phyloP scores from a whole-genome alignment of 768 basidiomycete genomes.

The Galerina sulciceps region DNA sequence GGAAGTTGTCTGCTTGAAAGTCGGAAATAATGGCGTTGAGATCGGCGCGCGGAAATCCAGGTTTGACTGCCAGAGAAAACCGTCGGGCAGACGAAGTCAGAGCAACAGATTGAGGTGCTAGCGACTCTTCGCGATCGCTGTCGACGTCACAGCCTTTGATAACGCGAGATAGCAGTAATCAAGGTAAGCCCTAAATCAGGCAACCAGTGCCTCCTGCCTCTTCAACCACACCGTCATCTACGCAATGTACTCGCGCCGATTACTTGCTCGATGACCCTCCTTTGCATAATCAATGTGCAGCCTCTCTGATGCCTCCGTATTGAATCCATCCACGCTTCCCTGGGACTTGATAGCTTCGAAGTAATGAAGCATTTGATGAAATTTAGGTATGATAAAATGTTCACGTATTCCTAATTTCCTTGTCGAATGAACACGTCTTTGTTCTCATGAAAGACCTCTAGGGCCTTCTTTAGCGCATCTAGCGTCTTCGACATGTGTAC shows the following conservation, averaged over 20 bases:
- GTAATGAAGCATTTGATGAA: constrained; percentile 39
- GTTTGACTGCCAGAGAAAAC: too few relatives aligned
- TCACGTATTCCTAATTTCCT: constrained; percentile 16
- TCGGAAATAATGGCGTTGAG: too few relatives aligned
- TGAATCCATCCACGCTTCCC: constrained; percentile 35
- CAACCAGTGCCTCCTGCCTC: constrained; percentile 38
- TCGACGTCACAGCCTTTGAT: too few relatives aligned
- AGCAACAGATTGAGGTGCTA: too few relatives aligned
- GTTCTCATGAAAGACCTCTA: constrained; percentile 32
- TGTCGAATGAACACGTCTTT: constrained; percentile 33
- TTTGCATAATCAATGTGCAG: constrained; percentile 51
- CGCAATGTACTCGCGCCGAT: constrained; percentile 27
- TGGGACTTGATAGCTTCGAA: constrained; percentile 25
- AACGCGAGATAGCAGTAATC: neutral
- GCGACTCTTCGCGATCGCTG: too few relatives aligned
- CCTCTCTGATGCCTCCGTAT: constrained; percentile 38
- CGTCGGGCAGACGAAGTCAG: too few relatives aligned
- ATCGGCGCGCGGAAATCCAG: too few relatives aligned
- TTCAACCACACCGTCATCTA: constrained; percentile 46
- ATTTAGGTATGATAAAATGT: constrained; percentile 44
- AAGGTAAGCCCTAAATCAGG: constrained; percentile 25
- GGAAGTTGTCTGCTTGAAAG: too few relatives aligned
- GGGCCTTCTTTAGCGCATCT: constrained; percentile 20
- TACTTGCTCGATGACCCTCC: constrained; percentile 31
- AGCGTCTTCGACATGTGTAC: constrained; percentile 31